phyloP scores from a whole-genome alignment of 2,329 filamentous ascomycete genomes.

The Fusarium succisae region DNA sequence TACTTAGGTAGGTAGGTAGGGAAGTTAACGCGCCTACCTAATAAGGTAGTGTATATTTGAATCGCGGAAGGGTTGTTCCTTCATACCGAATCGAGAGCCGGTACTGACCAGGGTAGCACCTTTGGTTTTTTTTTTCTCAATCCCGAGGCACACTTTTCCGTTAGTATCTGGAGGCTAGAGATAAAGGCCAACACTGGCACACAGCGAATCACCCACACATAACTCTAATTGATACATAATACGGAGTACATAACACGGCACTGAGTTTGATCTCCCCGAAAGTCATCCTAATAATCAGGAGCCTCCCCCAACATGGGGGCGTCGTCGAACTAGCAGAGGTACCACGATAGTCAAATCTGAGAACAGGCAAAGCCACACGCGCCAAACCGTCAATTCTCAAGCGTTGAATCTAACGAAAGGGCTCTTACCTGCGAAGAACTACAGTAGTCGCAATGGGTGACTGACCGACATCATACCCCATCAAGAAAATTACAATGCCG shows the following conservation, averaged over 20 bases:
- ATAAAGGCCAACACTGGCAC: constrained; percentile 3
- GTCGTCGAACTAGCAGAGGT: constrained; percentile 32
- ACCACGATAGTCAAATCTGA: constrained; percentile 18
- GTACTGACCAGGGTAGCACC: background rate
- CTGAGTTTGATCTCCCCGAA: constrained; percentile 7
- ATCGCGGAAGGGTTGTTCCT: constrained; percentile 19
- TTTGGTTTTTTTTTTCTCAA: background rate
- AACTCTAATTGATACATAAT: constrained; percentile 5
- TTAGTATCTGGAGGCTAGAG: background rate
- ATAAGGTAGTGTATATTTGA: background rate
- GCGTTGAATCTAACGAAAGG: constrained; percentile 15
- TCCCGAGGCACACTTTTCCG: background rate
- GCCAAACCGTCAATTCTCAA: constrained; percentile 28
- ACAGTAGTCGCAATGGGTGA: background rate
- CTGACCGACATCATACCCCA: background rate
- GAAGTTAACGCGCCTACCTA: background rate
- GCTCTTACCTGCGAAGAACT: background rate
- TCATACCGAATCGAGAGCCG: background rate
- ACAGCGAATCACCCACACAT: background rate
- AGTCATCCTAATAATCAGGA: constrained; percentile 16
- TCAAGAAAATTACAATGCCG: constrained; percentile 5
- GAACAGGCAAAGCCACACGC: constrained; percentile 23
- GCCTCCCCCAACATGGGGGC: constrained; percentile 32
- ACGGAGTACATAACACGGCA: background rate
- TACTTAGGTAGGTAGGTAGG: background rate